Evolutionary conservation across 148 eudicot species (phyloP).

Genomic region (Rheum nobile): DNA sequence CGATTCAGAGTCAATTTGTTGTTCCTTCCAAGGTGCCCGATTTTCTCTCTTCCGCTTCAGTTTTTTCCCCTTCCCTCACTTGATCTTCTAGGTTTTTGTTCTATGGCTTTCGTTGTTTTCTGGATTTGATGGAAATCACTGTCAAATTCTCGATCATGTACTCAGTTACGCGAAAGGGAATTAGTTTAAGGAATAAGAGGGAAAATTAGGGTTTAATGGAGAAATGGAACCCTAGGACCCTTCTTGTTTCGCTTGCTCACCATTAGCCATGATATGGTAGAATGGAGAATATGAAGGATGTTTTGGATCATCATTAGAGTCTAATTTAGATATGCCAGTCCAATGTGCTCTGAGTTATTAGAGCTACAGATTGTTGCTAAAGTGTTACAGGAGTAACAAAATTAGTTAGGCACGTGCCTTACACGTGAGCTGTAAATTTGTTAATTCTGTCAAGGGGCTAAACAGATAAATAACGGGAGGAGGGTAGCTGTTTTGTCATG

Average conservation of each 20-base stretch:
- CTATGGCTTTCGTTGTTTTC: too few relatives aligned
- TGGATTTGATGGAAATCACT: too few relatives aligned
- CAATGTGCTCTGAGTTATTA: neutral
- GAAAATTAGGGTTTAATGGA: neutral
- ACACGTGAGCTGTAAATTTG: too few relatives aligned
- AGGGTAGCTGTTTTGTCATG: too few relatives aligned
- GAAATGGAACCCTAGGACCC: neutral
- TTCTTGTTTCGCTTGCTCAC: neutral
- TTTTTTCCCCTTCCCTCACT: neutral
- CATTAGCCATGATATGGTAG: neutral
- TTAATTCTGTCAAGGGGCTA: too few relatives aligned
- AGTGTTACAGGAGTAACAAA: too few relatives aligned
- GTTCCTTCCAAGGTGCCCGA: conserved; percentile 44
- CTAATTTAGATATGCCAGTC: neutral
- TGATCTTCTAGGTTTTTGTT: neutral
- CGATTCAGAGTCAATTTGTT: conserved; percentile 68
- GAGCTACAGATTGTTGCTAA: neutral
- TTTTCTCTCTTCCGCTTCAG: neutral
- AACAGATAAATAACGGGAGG: too few relatives aligned
- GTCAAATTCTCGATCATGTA: too few relatives aligned
- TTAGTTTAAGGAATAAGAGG: neutral
- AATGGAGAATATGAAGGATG: too few relatives aligned
- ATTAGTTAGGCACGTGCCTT: too few relatives aligned
- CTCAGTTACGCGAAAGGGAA: neutral
- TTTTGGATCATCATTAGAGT: neutral